phyloP scores from a whole-genome alignment of 2,329 filamentous ascomycete species.

The Teratosphaeria zuluensis region DNA sequence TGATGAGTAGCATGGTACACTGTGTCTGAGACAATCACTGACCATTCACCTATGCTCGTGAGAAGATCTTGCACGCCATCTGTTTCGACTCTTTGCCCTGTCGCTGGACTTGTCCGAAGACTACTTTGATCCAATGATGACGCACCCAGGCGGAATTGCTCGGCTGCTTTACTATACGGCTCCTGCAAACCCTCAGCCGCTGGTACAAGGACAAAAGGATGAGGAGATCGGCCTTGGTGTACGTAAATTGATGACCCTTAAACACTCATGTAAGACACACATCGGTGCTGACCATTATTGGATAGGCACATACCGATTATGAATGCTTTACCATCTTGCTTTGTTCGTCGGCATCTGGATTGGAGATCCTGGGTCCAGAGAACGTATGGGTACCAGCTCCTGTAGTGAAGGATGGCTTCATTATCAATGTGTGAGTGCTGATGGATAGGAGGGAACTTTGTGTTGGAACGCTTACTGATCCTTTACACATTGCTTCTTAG shows the following conservation, averaged over 20 bases:
- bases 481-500: too few species aligned
- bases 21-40: background rate
- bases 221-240: constrained; percentile 30
- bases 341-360: constrained; percentile 16
- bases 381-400: constrained; percentile 36
- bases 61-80: constrained; percentile 23
- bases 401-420: constrained; percentile 28
- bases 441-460: too few species aligned
- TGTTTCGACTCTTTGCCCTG: constrained; percentile 33
- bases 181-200: constrained; percentile 15
- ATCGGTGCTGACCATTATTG: too few species aligned
- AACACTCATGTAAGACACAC: too few species aligned
- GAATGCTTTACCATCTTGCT: constrained; percentile 24
- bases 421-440: constrained; percentile 23
- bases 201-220: constrained; percentile 9
- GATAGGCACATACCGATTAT: constrained; percentile 21
- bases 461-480: too few species aligned
- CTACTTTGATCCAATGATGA: constrained; percentile 32
- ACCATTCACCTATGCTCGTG: background rate
- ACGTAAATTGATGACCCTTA: too few species aligned
- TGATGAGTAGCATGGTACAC: background rate
- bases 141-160: constrained; percentile 32
- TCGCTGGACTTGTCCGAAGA: constrained; percentile 28
- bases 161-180: constrained; percentile 32
- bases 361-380: constrained; percentile 26